phyloP scores from a whole-genome alignment of 257 asterid species.

The Nicotiana otophora region DNA sequence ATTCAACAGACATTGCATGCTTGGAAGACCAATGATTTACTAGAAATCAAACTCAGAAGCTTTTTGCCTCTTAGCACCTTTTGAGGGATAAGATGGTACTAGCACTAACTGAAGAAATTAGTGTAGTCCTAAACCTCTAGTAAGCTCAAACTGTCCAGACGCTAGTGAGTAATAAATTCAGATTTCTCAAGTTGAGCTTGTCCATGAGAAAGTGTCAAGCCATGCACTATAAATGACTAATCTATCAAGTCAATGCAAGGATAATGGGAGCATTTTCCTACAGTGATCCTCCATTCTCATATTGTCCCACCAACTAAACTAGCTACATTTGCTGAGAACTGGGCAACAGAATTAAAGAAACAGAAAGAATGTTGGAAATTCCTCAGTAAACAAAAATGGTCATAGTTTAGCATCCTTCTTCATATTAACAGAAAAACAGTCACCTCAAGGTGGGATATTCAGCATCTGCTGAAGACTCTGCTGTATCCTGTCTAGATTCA shows the following conservation, averaged over 20 bases:
- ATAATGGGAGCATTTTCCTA: not conserved
- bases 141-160: not conserved
- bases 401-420: not conserved
- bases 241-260: not conserved
- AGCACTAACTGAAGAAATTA: conserved; percentile 3
- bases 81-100: not conserved
- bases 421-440: not conserved
- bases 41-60: not conserved
- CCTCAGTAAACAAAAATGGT: not conserved
- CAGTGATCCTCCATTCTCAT: not conserved
- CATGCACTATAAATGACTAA: not conserved
- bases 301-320: not conserved
- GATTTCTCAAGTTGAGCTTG: not conserved
- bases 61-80: not conserved
- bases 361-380: not conserved
- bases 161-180: not conserved
- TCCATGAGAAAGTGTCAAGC: not conserved
- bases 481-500: conserved; percentile 53
- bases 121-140: not conserved
- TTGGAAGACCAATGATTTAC: not conserved
- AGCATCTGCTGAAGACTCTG: conserved; percentile 90
- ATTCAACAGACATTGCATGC: not conserved
- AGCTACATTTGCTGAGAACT: not conserved
- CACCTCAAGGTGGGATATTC: conserved; percentile 94
- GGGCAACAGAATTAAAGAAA: not conserved